Conservation (phyloP, 1,284 basidiomycete genomes). For the Crepidotus sp. region DNA sequence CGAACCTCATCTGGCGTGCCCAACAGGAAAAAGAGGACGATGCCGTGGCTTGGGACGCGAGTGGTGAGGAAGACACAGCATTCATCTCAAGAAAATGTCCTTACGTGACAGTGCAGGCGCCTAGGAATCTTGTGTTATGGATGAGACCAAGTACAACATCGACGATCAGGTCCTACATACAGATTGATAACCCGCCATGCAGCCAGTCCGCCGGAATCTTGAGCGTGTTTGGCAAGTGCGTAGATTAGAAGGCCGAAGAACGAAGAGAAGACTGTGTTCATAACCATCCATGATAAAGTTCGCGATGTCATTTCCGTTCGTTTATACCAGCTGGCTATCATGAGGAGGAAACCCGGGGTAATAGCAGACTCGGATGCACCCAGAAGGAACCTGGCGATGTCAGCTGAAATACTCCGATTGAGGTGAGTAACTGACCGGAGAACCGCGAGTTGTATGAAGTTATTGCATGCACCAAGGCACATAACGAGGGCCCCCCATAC, state of each 20-base stretch:
- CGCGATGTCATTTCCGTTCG: slow-evolving; percentile 8
- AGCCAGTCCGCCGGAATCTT: slow-evolving; percentile 9
- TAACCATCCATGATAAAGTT: slow-evolving; percentile 6
- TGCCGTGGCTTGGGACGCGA: background rate
- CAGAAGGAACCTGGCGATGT: slow-evolving; percentile 1
- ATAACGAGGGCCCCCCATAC: slow-evolving; percentile 7
- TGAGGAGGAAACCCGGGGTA: slow-evolving; percentile 6
- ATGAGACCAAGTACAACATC: background rate
- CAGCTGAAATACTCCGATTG: background rate
- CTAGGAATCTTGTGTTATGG: slow-evolving; percentile 2
- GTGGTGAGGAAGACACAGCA: no score
- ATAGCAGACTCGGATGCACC: slow-evolving; percentile 1
- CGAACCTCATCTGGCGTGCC: slow-evolving; percentile 5
- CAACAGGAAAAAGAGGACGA: slow-evolving; percentile 1
- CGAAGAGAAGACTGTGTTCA: slow-evolving; percentile 9
- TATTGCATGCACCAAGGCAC: slow-evolving; percentile 7
- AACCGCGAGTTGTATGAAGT: slow-evolving; percentile 7
- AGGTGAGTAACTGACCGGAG: background rate
- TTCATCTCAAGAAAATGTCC: background rate
- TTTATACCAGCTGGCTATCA: slow-evolving; percentile 8
- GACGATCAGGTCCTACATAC: background rate
- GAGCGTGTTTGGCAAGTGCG: slow-evolving; percentile 7
- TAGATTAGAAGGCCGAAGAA: slow-evolving; percentile 8
- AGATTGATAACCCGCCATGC: slow-evolving; percentile 8
- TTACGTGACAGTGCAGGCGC: slow-evolving; percentile 7